Base-by-base conservation (phyloP, 2,329 filamentous ascomycete species). In the Colletotrichum magnum region DNA sequence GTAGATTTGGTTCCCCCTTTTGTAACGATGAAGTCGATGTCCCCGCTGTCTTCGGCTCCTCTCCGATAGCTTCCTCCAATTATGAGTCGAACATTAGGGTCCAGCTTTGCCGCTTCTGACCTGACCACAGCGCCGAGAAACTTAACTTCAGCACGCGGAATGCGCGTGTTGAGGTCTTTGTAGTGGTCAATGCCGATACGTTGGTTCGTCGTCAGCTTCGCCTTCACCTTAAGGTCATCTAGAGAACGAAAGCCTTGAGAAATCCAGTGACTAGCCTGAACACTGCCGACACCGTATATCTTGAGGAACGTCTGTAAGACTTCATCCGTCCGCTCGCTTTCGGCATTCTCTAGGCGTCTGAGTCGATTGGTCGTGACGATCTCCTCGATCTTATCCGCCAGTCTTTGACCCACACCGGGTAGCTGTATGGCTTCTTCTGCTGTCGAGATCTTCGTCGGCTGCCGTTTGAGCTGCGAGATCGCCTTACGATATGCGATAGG, bases 331-430 rank as follows among this genome's bases (percentile, higher is more conserved):
- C 92, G 88, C 54, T 97, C 92, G 3, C 85, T 80, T 63, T 88
- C 87, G 0, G 92, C 89, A 73, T 91, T 89, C 41, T 97, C 92
- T 0, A 98, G 85, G 45, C 92, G 87, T 50, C 87, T 87, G 1
- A 98, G 86, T 28, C 86, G 85, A 74, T 94, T 88, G 0, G 94
- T 97, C 47, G 86, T 85, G 2, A 90, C 93, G 51, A 98, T 97
- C 77, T 98, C 95, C 74, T 96, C 93, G 71, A 98, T 96, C 78
- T 97, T 97, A 28, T 88, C 84, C 0, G 94, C 94, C 1, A 98
- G 82, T 1, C 93, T 87, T 12, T 84, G 75, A 7, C 95, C 95
- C 43, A 98, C 90, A 67, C 86, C 87, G 1, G 90, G 89, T 1
- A 98, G 84, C 2, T 81, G 78, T 12, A 86, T 81, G 0, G 95